Percentiles rank a stretch among this genome's conserved stretches.
These are phyloP conservation scores for Citrus inodora DNA, from an alignment of 345 rosid species.

Conservation along the genomic window DNA sequence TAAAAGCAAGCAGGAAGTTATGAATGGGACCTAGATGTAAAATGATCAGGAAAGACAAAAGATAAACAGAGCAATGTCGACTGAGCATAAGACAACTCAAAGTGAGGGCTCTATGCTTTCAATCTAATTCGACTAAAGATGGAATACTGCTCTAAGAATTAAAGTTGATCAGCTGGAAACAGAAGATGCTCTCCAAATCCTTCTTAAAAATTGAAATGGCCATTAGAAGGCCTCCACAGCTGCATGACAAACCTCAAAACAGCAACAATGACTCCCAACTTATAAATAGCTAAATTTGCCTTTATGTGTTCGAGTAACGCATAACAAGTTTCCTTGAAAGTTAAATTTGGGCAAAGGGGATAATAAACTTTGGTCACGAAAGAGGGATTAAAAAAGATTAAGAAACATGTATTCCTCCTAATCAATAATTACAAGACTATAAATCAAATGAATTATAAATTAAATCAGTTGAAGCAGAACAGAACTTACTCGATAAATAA, in stretches of 20 bases:
- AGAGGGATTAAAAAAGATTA: background rate
- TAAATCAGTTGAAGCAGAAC: background rate
- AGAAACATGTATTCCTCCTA: background rate
- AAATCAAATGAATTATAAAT: background rate
- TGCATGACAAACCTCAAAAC: background rate
- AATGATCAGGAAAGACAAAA: constrained; percentile 1
- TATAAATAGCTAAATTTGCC: background rate
- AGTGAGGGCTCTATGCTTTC: background rate
- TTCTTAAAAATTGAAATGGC: background rate
- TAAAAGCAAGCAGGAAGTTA: constrained; percentile 9
- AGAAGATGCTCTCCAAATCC: background rate
- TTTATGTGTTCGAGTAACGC: background rate
- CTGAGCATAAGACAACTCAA: background rate
- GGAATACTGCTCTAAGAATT: background rate
- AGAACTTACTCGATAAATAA: constrained; percentile 68
- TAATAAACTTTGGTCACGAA: background rate
- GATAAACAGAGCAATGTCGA: background rate
- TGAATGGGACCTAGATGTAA: background rate
- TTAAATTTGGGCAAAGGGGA: background rate
- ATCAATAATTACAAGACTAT: background rate
- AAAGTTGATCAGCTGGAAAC: background rate
- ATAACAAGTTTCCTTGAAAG: background rate
- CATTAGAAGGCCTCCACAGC: background rate
- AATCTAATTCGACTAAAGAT: background rate
- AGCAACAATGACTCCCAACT: background rate